Conservation (phyloP, 257 asterid species). For the Datura wrightii region DNA sequence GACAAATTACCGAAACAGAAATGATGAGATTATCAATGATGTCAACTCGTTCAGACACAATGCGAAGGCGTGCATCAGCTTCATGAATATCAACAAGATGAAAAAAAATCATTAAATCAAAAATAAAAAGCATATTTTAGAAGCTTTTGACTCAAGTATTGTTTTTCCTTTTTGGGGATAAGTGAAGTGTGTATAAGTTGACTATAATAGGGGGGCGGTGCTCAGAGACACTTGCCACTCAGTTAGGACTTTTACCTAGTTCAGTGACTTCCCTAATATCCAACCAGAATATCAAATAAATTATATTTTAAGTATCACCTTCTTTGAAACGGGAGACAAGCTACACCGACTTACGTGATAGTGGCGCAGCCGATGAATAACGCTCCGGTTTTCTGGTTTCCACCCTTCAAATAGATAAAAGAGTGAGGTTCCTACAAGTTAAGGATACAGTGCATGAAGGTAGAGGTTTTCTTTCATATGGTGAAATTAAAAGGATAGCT, state of each 20-base stretch:
- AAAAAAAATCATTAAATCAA: slow-evolving; percentile 30
- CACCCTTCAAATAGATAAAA: slow-evolving; percentile 98
- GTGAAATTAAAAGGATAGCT: slow-evolving; percentile 29
- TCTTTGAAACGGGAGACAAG: slow-evolving; percentile 17
- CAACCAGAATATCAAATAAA: slow-evolving; percentile 21
- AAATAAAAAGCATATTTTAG: slow-evolving; percentile 16
- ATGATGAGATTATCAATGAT: slow-evolving; percentile 80
- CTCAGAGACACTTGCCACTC: neutral
- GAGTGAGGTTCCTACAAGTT: slow-evolving; percentile 87
- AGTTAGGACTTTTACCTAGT: slow-evolving; percentile 26
- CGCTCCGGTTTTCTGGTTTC: slow-evolving; percentile 99
- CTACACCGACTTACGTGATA: slow-evolving; percentile 76
- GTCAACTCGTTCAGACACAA: slow-evolving; percentile 99
- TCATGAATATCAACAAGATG: slow-evolving; percentile 44
- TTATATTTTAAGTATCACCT: slow-evolving; percentile 1
- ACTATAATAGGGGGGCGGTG: neutral
- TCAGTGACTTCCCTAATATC: slow-evolving; percentile 17
- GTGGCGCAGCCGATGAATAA: slow-evolving; percentile 98
- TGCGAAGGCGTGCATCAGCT: slow-evolving; percentile 99
- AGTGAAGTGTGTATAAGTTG: neutral
- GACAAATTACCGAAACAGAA: slow-evolving; percentile 77
- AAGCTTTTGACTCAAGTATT: slow-evolving; percentile 15
- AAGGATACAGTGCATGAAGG: slow-evolving; percentile 54
- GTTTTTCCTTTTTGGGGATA: neutral
- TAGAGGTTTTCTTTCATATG: slow-evolving; percentile 36